These are phyloP conservation scores for Trichosporon faecale DNA, from an alignment of 1,284 basidiomycete genomes.

Conservation along the genomic window DNA sequence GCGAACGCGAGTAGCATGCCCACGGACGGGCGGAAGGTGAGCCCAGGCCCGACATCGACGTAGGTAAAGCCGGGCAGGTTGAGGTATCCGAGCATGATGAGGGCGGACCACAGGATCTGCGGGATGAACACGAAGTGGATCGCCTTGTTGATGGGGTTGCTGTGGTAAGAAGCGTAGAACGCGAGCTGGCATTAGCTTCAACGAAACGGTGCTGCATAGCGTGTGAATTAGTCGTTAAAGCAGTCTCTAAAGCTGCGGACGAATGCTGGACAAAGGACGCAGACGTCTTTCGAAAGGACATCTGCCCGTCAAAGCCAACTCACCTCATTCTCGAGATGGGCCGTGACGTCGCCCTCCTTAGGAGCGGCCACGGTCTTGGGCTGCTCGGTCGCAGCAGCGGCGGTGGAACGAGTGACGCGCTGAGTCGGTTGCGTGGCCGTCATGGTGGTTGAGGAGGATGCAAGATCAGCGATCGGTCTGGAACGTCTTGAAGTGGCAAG, in stretches of 20 bases:
- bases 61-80: slow-evolving; percentile 62
- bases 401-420: slow-evolving; percentile 3
- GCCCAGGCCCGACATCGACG: slow-evolving; percentile 58
- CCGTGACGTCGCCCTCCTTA: background rate
- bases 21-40: slow-evolving; percentile 67
- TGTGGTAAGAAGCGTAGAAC: slow-evolving; percentile 86
- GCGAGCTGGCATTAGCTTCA: slow-evolving; percentile 59
- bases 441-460: slow-evolving; percentile 3
- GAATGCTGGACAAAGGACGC: too few relatives aligned
- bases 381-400: background rate
- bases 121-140: slow-evolving; percentile 83
- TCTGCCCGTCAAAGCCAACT: background rate
- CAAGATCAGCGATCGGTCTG: background rate
- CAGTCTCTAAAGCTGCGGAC: too few relatives aligned
- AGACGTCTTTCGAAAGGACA: too few relatives aligned
- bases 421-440: slow-evolving; percentile 1
- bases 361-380: slow-evolving; percentile 2
- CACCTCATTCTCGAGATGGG: slow-evolving; percentile 41
- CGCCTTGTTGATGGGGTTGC: slow-evolving; percentile 69
- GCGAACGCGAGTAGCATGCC: slow-evolving; percentile 59
- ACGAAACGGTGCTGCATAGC: too few relatives aligned
- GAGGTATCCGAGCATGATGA: slow-evolving; percentile 59
- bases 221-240: too few relatives aligned
- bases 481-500: background rate
- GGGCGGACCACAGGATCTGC: slow-evolving; percentile 67